Evolutionary conservation across 2,329 filamentous ascomycete genomes (phyloP).

Genomic region (Pseudocercospora vitis): DNA sequence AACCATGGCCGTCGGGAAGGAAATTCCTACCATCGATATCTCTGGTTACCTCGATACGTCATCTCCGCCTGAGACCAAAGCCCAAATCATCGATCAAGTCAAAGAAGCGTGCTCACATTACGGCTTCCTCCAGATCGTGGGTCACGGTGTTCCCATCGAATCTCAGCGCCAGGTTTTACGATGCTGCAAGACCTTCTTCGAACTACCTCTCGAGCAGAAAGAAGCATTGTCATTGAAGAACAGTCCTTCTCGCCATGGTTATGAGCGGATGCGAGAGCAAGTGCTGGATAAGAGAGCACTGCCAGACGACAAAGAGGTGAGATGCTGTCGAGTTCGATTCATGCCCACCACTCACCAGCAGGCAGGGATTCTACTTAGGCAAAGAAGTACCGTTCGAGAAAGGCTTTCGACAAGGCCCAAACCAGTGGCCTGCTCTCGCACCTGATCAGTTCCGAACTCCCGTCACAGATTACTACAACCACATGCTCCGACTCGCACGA

Average conservation of each 20-base stretch:
- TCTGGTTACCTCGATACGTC: slow-evolving; percentile 38
- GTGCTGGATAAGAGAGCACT: slow-evolving; percentile 23
- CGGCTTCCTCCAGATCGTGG: slow-evolving; percentile 48
- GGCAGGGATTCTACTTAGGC: slow-evolving; percentile 35
- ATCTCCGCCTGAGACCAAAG: slow-evolving; percentile 37
- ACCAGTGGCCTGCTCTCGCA: slow-evolving; percentile 45
- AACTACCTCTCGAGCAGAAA: slow-evolving; percentile 24
- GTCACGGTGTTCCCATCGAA: slow-evolving; percentile 42
- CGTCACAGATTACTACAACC: slow-evolving; percentile 22
- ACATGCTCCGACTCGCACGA: slow-evolving; percentile 25
- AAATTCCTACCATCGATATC: slow-evolving; percentile 45
- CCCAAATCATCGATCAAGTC: slow-evolving; percentile 45
- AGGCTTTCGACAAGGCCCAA: slow-evolving; percentile 38
- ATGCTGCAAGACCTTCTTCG: slow-evolving; percentile 25
- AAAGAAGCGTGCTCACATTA: slow-evolving; percentile 42
- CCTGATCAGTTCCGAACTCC: slow-evolving; percentile 33
- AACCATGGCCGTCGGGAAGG: slow-evolving; percentile 3
- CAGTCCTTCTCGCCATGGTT: slow-evolving; percentile 26
- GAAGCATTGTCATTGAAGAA: slow-evolving; percentile 27
- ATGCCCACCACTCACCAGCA: background rate
- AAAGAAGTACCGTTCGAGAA: slow-evolving; percentile 29
- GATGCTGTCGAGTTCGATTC: background rate
- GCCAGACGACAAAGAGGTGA: slow-evolving; percentile 28
- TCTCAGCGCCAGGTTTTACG: slow-evolving; percentile 23
- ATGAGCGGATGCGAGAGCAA: slow-evolving; percentile 22